Evolutionary conservation across 345 rosid species (phyloP).

Genomic region (Erodium maritimum): DNA sequence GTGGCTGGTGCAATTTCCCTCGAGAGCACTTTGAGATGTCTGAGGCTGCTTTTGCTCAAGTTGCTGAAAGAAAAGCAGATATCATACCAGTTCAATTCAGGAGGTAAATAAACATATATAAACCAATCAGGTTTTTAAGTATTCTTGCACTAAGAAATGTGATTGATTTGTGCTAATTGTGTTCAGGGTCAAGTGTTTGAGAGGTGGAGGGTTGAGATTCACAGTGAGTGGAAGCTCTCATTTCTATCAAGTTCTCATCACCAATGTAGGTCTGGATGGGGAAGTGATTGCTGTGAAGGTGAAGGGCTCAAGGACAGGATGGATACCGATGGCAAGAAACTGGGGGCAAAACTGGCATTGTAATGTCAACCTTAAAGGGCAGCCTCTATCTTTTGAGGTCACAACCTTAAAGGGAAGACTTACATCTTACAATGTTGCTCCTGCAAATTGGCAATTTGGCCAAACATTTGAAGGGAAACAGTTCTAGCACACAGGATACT

Average conservation of each 20-base stretch:
- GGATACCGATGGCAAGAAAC: constrained; percentile 91
- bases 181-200: constrained; percentile 52
- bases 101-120: constrained; percentile 23
- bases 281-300: constrained; percentile 73
- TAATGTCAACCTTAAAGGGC: constrained; percentile 57
- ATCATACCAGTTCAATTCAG: constrained; percentile 67
- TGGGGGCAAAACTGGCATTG: constrained; percentile 93
- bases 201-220: constrained; percentile 70
- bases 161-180: constrained; percentile 4
- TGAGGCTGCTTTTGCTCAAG: constrained; percentile 72
- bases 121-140: neutral
- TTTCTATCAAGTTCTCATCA: constrained; percentile 63
- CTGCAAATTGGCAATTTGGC: constrained; percentile 68
- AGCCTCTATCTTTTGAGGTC: constrained; percentile 83
- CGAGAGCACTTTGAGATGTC: constrained; percentile 87
- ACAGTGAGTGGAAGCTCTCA: constrained; percentile 53
- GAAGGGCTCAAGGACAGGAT: constrained; percentile 84
- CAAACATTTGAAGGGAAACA: constrained; percentile 81
- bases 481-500: constrained; percentile 40
- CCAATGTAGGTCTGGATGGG: constrained; percentile 75
- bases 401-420: constrained; percentile 46
- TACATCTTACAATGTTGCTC: constrained; percentile 74
- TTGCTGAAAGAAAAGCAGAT: constrained; percentile 59
- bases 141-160: neutral
- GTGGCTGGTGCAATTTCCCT: constrained; percentile 94